Evolutionary conservation across 805 yeast genomes (phyloP), one percentile per base, ranked within the genome.

Genomic region (Wickerhamomyces canadensis): DNA sequence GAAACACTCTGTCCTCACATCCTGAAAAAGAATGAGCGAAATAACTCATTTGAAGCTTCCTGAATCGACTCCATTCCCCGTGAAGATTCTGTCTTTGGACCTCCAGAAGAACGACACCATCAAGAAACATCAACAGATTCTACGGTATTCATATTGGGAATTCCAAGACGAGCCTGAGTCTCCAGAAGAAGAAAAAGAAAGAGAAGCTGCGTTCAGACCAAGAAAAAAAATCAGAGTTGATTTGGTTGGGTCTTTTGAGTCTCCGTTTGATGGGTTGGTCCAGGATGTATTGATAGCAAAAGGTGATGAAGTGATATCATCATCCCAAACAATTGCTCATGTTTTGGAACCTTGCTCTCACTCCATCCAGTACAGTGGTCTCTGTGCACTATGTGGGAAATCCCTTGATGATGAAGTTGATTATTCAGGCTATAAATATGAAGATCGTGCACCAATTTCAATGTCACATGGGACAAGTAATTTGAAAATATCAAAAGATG

Each of bases 351-450:
- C 94, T 0, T 93, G 98, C 54, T 71, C 86, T 11, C 98, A 93
- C 60, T 76, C 91, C 2, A 88, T 93, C 19, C 97, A 93, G 49
- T 93, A 82, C 54, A 96, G 95, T 12, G 98, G 98, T 0, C 68
- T 91, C 30, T 91, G 98, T 64, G 97, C 96, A 0, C 61, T 86
- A 16, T 91, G 98, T 58, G 98, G 98, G 6, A 77, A 76, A 40
- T 74, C 84, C 7, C 72, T 93, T 9, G 82, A 74, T 35, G 72
- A 65, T 19, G 84, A 76, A 40, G 81, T 76, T 34, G 97, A 89
- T 56, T 87, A 86, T 53, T 64, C 80, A 3, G 88, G 89, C 5
- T 58, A 49, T 25, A 50, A 54, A 24, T 43, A 48, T 31, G 75
- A 74, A 42, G 85, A 80, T 42, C 61, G 95, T 21, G 95, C 95